Evolutionary conservation across 2,329 filamentous ascomycete species (phyloP), one percentile per base, ranked within the genome.

Genomic region (Amauroascus verrucosus): DNA sequence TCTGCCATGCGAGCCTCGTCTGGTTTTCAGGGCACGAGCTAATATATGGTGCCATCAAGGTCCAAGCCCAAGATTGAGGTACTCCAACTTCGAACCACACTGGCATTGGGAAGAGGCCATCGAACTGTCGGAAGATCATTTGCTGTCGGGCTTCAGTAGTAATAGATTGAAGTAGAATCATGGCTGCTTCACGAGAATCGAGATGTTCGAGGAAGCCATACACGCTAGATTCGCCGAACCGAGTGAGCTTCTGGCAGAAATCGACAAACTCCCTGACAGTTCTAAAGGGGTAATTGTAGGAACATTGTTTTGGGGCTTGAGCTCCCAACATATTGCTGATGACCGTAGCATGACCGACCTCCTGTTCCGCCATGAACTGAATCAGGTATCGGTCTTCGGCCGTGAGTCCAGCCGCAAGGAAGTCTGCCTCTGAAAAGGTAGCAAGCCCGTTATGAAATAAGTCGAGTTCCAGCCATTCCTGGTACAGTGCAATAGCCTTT

Each of bases 11-110:
- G 30, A 93, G 74, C 6, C 86, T 81, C 1, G 86, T 91, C 60
- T 84, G 82, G 65, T 84, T 80, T 45, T 70, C 71, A 0, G 88
- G 87, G 67, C 88, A 94, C 5, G 77, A 83, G 32, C 80, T 82
- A 66, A 94, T 90, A 68, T 88, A 89, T 0, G 86, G 88, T 0
- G 88, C 86, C 2, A 93, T 75, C 24, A 88, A 76, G 0, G 87
- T 85, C 88, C 88, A 94, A 0, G 83, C 80, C 86, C 87, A 93
- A 0, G 83, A 87, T 67, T 94, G 88, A 0, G 86, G 86, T 22
- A 91, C 78, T 3, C 86, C 86, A 6, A 81, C 76, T 62, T 87
- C 82, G 64, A 90, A 89, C 85, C 85, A 93, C 7, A 85, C 84
- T 0, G 86, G 84, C 84, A 88, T 87, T 22, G 88, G 84, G 69